Conservation (phyloP, 768 basidiomycete genomes). For the Russula sp. region DNA sequence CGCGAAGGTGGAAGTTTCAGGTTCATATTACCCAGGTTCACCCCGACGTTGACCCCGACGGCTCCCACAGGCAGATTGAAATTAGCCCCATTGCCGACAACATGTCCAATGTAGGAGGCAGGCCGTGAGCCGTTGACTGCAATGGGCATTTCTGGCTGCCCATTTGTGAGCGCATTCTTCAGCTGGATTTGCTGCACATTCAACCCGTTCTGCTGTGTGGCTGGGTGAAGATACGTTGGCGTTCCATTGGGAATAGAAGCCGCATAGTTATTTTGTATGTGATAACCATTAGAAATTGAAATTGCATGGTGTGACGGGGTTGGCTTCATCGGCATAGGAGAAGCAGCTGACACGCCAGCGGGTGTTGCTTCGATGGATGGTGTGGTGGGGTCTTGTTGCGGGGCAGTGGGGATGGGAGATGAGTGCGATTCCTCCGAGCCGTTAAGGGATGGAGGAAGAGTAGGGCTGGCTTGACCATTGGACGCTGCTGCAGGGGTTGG, state of each 20-base stretch:
- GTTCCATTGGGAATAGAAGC: constrained; percentile 33
- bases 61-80: constrained; percentile 31
- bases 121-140: constrained; percentile 25
- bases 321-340: constrained; percentile 43
- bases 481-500: constrained; percentile 16
- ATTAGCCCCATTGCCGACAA: constrained; percentile 31
- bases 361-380: constrained; percentile 4
- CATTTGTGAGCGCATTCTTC: constrained; percentile 44
- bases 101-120: constrained; percentile 34
- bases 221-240: constrained; percentile 28
- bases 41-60: constrained; percentile 24
- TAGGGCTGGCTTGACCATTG: constrained; percentile 14
- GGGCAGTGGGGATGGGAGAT: constrained; percentile 3
- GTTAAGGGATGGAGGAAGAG: constrained; percentile 6
- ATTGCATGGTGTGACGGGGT: constrained; percentile 35
- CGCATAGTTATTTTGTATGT: constrained; percentile 34
- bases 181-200: constrained; percentile 54
- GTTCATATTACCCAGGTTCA: constrained; percentile 39
- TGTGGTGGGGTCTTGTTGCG: constrained; percentile 12
- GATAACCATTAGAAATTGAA: constrained; percentile 38
- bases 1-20: constrained; percentile 34
- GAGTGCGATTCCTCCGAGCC: constrained; percentile 23
- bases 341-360: constrained; percentile 20
- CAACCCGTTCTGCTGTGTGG: constrained; percentile 35
- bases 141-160: constrained; percentile 23